Evolutionary conservation across 495 filamentous ascomycete genomes (phyloP).

Genomic region (Talaromyces liani): DNA sequence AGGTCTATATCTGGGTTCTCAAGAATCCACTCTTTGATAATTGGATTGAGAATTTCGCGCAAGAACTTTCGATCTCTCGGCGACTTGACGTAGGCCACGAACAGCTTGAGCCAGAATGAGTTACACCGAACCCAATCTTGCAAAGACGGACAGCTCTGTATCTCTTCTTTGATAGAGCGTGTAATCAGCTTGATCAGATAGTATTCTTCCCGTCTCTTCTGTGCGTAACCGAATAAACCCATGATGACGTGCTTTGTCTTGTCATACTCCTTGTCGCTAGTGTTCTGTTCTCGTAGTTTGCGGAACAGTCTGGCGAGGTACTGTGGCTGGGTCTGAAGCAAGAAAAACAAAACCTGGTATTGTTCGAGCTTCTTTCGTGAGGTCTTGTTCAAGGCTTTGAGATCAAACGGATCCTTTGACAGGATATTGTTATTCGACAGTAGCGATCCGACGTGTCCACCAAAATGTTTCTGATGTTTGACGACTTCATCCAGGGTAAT

Average conservation of each 20-base stretch:
- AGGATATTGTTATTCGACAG: slow-evolving; percentile 81
- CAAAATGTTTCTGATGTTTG: slow-evolving; percentile 93
- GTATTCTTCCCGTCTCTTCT: slow-evolving; percentile 94
- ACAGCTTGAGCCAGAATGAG: slow-evolving; percentile 86
- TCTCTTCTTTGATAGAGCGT: slow-evolving; percentile 76
- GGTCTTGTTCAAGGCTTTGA: slow-evolving; percentile 95
- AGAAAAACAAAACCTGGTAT: slow-evolving; percentile 97
- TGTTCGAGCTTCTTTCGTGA: slow-evolving; percentile 90
- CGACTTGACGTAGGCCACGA: slow-evolving; percentile 82
- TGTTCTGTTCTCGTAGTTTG: slow-evolving; percentile 74
- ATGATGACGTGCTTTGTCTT: slow-evolving; percentile 88
- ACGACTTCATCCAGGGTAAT: slow-evolving; percentile 98
- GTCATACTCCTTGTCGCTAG: slow-evolving; percentile 86
- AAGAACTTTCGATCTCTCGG: slow-evolving; percentile 90
- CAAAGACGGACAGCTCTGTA: slow-evolving; percentile 63
- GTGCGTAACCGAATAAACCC: slow-evolving; percentile 94
- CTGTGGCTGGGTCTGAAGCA: slow-evolving; percentile 91
- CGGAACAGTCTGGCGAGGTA: slow-evolving; percentile 87
- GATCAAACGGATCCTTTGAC: slow-evolving; percentile 86
- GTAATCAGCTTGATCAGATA: slow-evolving; percentile 87
- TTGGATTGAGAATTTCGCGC: slow-evolving; percentile 69
- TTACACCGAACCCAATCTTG: slow-evolving; percentile 84
- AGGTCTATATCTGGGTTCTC: slow-evolving; percentile 86
- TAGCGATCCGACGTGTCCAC: slow-evolving; percentile 80
- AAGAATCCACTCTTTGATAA: slow-evolving; percentile 82